phyloP scores from a whole-genome alignment of 2,329 filamentous ascomycete genomes.

The Pseudogymnoascus sp. region DNA sequence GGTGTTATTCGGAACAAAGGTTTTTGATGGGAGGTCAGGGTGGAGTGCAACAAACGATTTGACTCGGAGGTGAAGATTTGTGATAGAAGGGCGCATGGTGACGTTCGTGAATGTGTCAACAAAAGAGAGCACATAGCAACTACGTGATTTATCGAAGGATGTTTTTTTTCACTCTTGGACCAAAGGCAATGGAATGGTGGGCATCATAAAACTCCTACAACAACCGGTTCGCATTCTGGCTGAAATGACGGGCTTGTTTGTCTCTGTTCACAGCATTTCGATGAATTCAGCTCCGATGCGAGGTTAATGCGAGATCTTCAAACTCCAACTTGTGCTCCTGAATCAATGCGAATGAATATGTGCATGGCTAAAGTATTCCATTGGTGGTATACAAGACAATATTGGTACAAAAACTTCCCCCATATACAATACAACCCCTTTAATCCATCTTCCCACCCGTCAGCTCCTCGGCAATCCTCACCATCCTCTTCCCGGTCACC shows the following conservation, averaged over 20 bases:
- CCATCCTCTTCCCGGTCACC: conserved; percentile 51
- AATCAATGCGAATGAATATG: background rate
- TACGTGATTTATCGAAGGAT: background rate
- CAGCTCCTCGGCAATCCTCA: conserved; percentile 58
- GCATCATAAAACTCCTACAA: background rate
- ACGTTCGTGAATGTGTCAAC: background rate
- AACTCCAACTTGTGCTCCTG: background rate
- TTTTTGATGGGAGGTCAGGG: background rate
- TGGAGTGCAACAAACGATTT: background rate
- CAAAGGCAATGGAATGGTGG: background rate
- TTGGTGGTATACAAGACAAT: conserved; percentile 6
- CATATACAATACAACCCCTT: conserved; percentile 8
- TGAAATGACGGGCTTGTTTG: background rate
- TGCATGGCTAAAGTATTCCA: conserved; percentile 5
- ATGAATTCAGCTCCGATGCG: background rate
- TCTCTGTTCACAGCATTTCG: background rate
- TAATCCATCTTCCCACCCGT: conserved; percentile 56
- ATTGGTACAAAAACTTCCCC: background rate
- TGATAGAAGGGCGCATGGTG: background rate
- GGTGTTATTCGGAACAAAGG: background rate
- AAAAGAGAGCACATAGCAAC: background rate
- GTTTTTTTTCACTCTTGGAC: background rate
- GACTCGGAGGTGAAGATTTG: background rate
- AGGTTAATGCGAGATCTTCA: background rate
- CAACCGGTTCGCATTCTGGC: background rate